These are phyloP conservation scores for Marchantia polymorpha DNA, from an alignment of 225 moss, liverwort and hornwort species.

Conservation along the genomic window DNA sequence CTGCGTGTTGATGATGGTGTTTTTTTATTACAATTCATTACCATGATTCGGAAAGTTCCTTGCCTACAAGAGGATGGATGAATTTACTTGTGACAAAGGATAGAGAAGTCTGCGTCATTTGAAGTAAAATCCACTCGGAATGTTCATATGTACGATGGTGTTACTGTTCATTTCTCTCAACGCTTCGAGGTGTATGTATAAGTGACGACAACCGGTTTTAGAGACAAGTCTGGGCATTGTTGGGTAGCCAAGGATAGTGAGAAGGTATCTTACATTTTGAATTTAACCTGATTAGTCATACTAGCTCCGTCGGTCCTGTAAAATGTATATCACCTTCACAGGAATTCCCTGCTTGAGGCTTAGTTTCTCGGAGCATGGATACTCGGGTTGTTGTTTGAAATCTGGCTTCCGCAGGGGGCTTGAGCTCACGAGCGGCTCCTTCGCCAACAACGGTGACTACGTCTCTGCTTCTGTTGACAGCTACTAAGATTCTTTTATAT, in stretches of 20 bases:
- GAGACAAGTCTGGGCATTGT: slow-evolving; percentile 79
- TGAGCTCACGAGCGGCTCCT: slow-evolving; percentile 84
- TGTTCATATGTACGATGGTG: too few species aligned
- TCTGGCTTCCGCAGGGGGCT: slow-evolving; percentile 63
- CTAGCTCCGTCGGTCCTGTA: slow-evolving; percentile 91
- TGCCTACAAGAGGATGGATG: too few species aligned
- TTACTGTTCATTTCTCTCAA: too few species aligned
- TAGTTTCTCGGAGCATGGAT: slow-evolving; percentile 98
- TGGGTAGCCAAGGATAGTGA: slow-evolving; percentile 59
- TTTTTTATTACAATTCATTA: too few species aligned
- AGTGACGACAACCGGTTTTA: slow-evolving; percentile 86
- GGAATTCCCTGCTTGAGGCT: slow-evolving; percentile 64
- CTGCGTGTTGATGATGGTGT: too few species aligned
- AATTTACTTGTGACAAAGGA: too few species aligned
- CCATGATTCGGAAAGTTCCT: too few species aligned
- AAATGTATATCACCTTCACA: slow-evolving; percentile 76
- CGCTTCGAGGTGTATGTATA: slow-evolving; percentile 81
- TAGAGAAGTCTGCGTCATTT: too few species aligned
- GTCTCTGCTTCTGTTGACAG: slow-evolving; percentile 96
- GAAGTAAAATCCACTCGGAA: too few species aligned
- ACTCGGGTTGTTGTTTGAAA: slow-evolving; percentile 88
- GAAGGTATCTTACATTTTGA: slow-evolving; percentile 54
- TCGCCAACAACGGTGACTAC: slow-evolving; percentile 71
- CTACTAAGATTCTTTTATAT: slow-evolving; percentile 18
- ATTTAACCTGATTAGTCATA: slow-evolving; percentile 83